Base-by-base conservation (phyloP, 2,329 filamentous ascomycete genomes). In the Colletotrichum ledebouriae region DNA sequence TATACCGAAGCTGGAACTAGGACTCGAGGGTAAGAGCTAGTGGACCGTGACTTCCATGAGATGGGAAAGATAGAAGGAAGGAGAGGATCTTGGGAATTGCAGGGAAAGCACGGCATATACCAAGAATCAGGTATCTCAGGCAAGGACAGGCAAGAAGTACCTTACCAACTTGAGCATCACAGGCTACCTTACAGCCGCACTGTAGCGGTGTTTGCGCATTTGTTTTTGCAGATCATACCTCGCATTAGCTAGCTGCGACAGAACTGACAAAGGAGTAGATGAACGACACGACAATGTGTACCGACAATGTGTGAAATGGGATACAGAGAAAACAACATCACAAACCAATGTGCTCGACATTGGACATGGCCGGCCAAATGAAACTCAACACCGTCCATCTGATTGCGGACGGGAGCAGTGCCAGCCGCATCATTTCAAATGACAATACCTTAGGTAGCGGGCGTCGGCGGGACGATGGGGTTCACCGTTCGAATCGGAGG, bases 191-290 rank as follows among this genome's bases (percentile, higher is more conserved):
- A 25, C 4, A 44, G 25, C 34, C 33, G 57, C 44, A 59, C 29
- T 49, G 57, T 50, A 29, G 7, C 47, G 41, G 34, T 22, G 33
- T 37, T 59, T 34, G 56, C 29, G n/a, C 46, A 17, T 29, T 50
- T 59, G 44, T 34, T 50, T 59, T 41, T 47, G 57, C 57, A 50
- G 44, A 59, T 59, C 44, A 29, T 29, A 29, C 7, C 29, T 20
- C 33, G 3, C 25, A 4, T 25, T 25, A 17, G 17, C 29, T 29
- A 29, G 29, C 29, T 6, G 7, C 29, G 29, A 29, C 29, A 7
- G 29, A 15, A 11, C 29, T 6, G 37, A 25, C 15, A 37, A 46
- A 29, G 29, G 7, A 37, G 47, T 46, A 20, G 20, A 47, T 17
- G n/a, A 37, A 29, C 39, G 17, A 34, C 22, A 34, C n/a, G 29